phyloP scores from a whole-genome alignment of 2,329 filamentous ascomycete species.

The Bipolaris bicolor region DNA sequence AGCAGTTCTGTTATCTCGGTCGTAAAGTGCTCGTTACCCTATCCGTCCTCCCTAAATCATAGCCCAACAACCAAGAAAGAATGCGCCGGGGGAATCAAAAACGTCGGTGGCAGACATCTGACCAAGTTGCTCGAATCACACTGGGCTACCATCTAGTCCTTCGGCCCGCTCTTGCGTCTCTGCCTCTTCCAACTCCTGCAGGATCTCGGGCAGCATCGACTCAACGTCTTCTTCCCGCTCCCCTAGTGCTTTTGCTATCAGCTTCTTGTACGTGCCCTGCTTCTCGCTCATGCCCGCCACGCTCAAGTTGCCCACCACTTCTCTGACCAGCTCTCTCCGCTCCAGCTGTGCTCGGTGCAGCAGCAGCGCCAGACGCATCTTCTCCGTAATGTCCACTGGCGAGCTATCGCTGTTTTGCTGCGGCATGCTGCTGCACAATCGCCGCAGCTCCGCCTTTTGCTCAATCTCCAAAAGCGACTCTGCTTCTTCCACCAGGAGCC shows the following conservation, averaged over 20 bases:
- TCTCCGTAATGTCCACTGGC: slow-evolving; percentile 56
- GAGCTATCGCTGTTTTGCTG: slow-evolving; percentile 33
- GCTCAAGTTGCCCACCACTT: slow-evolving; percentile 72
- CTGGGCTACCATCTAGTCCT: slow-evolving; percentile 42
- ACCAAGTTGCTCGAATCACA: slow-evolving; percentile 14
- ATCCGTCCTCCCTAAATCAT: not conserved
- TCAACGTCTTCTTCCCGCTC: slow-evolving; percentile 73
- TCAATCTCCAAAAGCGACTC: slow-evolving; percentile 54
- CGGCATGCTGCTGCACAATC: slow-evolving; percentile 35
- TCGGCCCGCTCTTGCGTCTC: slow-evolving; percentile 49
- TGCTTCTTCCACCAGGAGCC: slow-evolving; percentile 48
- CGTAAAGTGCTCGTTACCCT: slow-evolving; percentile 18
- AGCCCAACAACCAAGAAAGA: slow-evolving; percentile 4
- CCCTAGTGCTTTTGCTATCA: slow-evolving; percentile 72
- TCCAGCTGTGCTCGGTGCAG: slow-evolving; percentile 64
- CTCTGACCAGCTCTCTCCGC: slow-evolving; percentile 66
- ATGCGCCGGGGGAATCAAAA: slow-evolving; percentile 1
- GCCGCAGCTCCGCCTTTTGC: slow-evolving; percentile 48
- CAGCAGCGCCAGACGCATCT: slow-evolving; percentile 63
- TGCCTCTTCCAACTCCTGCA: slow-evolving; percentile 57
- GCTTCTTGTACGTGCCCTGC: slow-evolving; percentile 73
- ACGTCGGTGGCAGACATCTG: not conserved
- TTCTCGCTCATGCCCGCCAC: slow-evolving; percentile 74
- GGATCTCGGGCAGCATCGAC: slow-evolving; percentile 60
- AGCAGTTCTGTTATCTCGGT: slow-evolving; percentile 15